phyloP scores from a whole-genome alignment of 108 stramenopile genomes.

The Chaetoceros tenuissimus region DNA sequence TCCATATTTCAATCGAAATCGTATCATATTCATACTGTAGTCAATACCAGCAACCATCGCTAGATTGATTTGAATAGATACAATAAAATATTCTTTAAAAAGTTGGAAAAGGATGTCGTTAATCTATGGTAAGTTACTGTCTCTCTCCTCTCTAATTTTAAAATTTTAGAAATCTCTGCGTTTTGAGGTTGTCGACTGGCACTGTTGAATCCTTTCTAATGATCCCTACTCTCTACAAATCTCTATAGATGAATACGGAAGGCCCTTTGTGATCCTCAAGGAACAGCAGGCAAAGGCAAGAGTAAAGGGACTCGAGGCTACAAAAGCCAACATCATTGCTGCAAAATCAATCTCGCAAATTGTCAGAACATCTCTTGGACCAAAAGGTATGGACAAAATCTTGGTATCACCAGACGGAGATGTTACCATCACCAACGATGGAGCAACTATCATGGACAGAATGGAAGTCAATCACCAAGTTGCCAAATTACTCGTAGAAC shows the following conservation, averaged over 20 bases:
- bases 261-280: constrained; percentile 98
- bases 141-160: neutral
- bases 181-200: neutral
- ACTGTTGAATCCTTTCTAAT: too few species aligned
- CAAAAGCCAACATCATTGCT: constrained; percentile 90
- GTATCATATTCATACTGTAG: too few species aligned
- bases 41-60: too few species aligned
- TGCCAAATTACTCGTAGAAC: constrained; percentile 95
- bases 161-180: neutral
- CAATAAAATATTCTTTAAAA: too few species aligned
- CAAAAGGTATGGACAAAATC: constrained; percentile 99
- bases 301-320: constrained; percentile 96
- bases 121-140: too few species aligned
- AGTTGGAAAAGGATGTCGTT: neutral
- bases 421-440: constrained; percentile 99
- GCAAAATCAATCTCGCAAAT: constrained; percentile 91
- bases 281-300: constrained; percentile 97
- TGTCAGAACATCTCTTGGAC: constrained; percentile 94
- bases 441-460: constrained; percentile 95
- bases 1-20: too few species aligned
- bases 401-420: constrained; percentile 96
- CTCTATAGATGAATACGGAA: constrained; percentile 95
- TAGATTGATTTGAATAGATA: too few species aligned
- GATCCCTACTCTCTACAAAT: too few species aligned
- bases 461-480: constrained; percentile 96